Base-by-base conservation (phyloP, 768 basidiomycete genomes). In the Leucocoprinus sp. region DNA sequence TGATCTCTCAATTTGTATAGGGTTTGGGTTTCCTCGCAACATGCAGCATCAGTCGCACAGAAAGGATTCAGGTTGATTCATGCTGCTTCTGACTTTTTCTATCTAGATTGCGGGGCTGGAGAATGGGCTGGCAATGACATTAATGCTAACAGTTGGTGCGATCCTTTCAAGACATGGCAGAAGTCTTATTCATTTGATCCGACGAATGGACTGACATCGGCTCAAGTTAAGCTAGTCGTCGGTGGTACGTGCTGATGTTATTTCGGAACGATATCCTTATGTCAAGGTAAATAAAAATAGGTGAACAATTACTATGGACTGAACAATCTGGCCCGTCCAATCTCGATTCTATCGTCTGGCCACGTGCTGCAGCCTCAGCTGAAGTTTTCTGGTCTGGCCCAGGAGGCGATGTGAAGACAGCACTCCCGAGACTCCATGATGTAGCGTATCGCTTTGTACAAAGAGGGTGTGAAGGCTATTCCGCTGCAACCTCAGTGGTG, bases 111-210 rank as follows among this genome's bases (percentile, higher is more conserved):
- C 50, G 86, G 86, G 26, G 75, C 57, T 3, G 86, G 85, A 9
- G 79, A 71, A 11, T 88, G 84, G 82, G 64, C 84, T 8, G 82
- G 81, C 0, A 57, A 73, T 29, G 59, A 62, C 50, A 37, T 51
- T 37, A 35, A 50, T 34, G 75, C 76, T 1, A 80, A 79, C 54
- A 78, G 75, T 51, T 87, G 85, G 84, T 84, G 82, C 54, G 80
- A 82, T 52, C 82, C 84, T 0, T 86, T 82, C 76, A 85, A 86
- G 62, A 80, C 80, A 2, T 89, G 86, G 85, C 79, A 84, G 57
- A 72, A 76, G 63, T 59, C 81, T 1, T 85, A 83, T 61, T 75
- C 81, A 5, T 90, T 89, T 67, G 69, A 90, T 59, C 85, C 87
- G 0, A 63, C 68, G 17, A 75, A 70, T 7, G 76, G 75, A 55